These are phyloP conservation scores for Arachis hypogaea DNA, from an alignment of 306 rosid species.

Conservation along the genomic window DNA sequence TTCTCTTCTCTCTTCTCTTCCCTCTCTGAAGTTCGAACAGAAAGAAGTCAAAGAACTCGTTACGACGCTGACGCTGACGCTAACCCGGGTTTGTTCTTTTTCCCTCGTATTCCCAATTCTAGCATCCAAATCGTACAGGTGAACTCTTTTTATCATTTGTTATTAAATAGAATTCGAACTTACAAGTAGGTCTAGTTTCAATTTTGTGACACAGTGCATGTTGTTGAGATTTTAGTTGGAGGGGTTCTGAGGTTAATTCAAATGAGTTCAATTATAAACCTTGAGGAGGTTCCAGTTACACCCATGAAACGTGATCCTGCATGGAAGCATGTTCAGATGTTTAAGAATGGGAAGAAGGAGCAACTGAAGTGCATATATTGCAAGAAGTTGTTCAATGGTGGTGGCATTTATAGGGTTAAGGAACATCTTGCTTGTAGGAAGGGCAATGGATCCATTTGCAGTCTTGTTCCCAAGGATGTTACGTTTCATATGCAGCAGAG, in stretches of 20 bases:
- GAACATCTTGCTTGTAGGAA: conserved; percentile 92
- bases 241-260: conserved; percentile 20
- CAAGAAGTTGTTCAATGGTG: conserved; percentile 86
- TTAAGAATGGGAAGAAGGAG: conserved; percentile 79
- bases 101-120: conserved; percentile 3
- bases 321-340: conserved; percentile 93
- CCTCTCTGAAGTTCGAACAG: neutral
- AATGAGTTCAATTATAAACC: conserved; percentile 54
- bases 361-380: conserved; percentile 89
- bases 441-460: conserved; percentile 88
- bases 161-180: neutral
- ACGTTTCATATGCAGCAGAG: conserved; percentile 71
- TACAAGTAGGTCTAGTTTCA: conserved; percentile 14
- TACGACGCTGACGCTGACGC: neutral
- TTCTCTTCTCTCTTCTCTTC: conserved; percentile 33
- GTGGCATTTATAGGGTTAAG: conserved; percentile 97
- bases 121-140: neutral
- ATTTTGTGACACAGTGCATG: conserved; percentile 19
- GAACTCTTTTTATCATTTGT: conserved; percentile 26
- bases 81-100: conserved; percentile 57
- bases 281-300: conserved; percentile 67
- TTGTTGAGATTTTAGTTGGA: conserved; percentile 24
- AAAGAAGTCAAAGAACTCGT: too few species aligned
- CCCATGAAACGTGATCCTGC: conserved; percentile 92
- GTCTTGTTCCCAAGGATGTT: conserved; percentile 76